Evolutionary conservation across 306 rosid species (phyloP).

Genomic region (Dalbergia oliveri): DNA sequence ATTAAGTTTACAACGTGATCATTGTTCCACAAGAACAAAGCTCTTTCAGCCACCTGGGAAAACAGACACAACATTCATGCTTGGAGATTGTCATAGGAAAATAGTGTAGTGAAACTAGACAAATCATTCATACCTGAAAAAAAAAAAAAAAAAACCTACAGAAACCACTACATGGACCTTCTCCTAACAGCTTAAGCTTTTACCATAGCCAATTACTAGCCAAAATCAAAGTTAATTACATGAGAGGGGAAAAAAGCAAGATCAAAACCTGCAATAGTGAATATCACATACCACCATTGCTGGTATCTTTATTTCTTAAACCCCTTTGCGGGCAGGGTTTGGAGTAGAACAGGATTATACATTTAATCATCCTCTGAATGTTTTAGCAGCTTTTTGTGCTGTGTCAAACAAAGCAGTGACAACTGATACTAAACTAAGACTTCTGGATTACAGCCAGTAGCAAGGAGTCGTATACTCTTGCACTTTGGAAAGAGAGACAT

Average conservation of each 20-base stretch:
- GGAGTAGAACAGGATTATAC: conserved; percentile 30
- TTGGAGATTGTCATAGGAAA: neutral
- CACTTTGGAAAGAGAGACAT: conserved; percentile 27
- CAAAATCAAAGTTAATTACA: neutral
- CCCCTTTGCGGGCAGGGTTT: conserved; percentile 25
- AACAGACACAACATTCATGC: conserved; percentile 25
- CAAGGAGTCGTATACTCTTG: neutral
- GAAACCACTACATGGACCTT: neutral
- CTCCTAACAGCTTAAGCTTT: conserved; percentile 23
- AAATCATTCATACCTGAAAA: neutral
- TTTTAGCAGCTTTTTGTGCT: conserved; percentile 7
- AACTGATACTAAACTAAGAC: conserved; percentile 20
- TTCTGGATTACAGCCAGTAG: neutral
- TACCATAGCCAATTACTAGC: neutral
- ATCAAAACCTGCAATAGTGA: conserved; percentile 15
- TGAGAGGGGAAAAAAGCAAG: neutral
- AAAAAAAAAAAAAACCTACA: neutral
- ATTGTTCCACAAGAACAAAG: conserved; percentile 81
- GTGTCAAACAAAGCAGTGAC: neutral
- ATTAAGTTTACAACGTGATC: conserved; percentile 80
- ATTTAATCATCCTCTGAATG: neutral
- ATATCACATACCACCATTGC: neutral
- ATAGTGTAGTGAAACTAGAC: conserved; percentile 7
- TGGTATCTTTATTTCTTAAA: neutral
- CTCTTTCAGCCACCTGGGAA: conserved; percentile 83